These are phyloP conservation scores for Tubosaeta sp. DNA, from an alignment of 768 basidiomycete species.

Conservation along the genomic window DNA sequence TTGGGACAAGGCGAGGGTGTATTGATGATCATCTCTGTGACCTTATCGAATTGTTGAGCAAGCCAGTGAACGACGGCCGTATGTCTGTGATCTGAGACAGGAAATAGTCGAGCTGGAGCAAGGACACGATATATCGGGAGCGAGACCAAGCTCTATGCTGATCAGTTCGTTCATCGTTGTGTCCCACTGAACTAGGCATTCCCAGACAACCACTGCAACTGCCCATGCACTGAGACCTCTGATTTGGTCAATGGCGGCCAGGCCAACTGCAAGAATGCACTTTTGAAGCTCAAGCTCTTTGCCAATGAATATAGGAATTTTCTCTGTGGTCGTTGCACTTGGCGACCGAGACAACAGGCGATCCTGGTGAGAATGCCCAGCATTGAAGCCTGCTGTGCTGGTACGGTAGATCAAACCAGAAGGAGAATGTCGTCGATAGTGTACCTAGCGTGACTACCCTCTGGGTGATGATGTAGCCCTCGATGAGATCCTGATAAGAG, in stretches of 20 bases:
- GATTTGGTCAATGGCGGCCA: conserved; percentile 60
- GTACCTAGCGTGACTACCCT: conserved; percentile 74
- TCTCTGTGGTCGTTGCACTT: conserved; percentile 8
- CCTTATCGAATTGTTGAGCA: conserved; percentile 51
- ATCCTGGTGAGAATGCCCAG: conserved; percentile 66
- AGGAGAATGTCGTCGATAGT: conserved; percentile 83
- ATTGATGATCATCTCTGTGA: conserved; percentile 48
- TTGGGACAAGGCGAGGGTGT: conserved; percentile 51
- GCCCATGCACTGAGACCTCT: conserved; percentile 66
- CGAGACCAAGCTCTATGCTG: conserved; percentile 41
- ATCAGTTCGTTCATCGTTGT: conserved; percentile 22
- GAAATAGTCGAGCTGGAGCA: conserved; percentile 35
- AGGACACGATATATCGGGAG: conserved; percentile 14
- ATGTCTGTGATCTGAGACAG: conserved; percentile 48
- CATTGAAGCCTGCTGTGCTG: conserved; percentile 81
- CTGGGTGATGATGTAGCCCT: conserved; percentile 89
- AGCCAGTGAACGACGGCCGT: conserved; percentile 53
- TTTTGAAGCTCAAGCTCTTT: conserved; percentile 46
- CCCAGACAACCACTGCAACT: conserved; percentile 72
- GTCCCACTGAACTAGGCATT: conserved; percentile 68
- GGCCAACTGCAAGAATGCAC: conserved; percentile 60
- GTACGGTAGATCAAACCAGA: conserved; percentile 74
- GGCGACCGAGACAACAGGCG: conserved; percentile 32
- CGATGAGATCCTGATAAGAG: conserved; percentile 71
- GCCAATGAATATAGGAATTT: conserved; percentile 18